Conservation (phyloP, 768 basidiomycete genomes). For the Lentinula sp. region DNA sequence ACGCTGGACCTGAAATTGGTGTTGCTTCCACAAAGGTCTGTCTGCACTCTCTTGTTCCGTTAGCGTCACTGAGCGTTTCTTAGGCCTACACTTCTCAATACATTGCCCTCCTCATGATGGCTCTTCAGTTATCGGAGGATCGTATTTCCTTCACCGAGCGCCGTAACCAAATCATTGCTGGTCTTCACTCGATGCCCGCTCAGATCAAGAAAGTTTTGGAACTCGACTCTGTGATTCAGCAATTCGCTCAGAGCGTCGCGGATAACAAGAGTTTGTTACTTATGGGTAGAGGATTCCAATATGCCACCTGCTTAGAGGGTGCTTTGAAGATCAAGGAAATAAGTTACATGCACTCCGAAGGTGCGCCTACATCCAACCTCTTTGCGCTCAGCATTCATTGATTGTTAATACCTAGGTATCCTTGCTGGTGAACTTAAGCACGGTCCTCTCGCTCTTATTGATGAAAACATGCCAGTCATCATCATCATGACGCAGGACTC, state of each 20-base stretch:
- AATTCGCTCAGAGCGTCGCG: slow-evolving; percentile 75
- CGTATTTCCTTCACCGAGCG: slow-evolving; percentile 89
- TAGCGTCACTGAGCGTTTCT: neutral
- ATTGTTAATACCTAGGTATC: slow-evolving; percentile 50
- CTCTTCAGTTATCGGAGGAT: slow-evolving; percentile 97
- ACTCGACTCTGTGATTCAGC: slow-evolving; percentile 69
- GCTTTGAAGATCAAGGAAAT: slow-evolving; percentile 99
- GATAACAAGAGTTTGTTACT: slow-evolving; percentile 85
- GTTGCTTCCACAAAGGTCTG: slow-evolving; percentile 94
- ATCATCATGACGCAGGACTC: slow-evolving; percentile 99
- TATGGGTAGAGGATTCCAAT: slow-evolving; percentile 99
- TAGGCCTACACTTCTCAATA: slow-evolving; percentile 99
- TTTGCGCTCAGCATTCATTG: neutral
- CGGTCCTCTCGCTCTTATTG: slow-evolving; percentile 94
- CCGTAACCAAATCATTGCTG: slow-evolving; percentile 89
- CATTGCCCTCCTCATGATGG: slow-evolving; percentile 96
- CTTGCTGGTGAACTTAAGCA: slow-evolving; percentile 99
- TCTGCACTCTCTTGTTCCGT: neutral
- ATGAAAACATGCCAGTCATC: slow-evolving; percentile 98
- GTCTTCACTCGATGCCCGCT: slow-evolving; percentile 81
- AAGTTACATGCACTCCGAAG: slow-evolving; percentile 84
- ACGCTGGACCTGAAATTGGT: slow-evolving; percentile 98
- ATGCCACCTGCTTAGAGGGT: slow-evolving; percentile 96
- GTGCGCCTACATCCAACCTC: slow-evolving; percentile 23
- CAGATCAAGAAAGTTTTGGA: slow-evolving; percentile 87